Base-by-base conservation (phyloP, 2,329 filamentous ascomycete genomes). In the Verticillium longisporum region DNA sequence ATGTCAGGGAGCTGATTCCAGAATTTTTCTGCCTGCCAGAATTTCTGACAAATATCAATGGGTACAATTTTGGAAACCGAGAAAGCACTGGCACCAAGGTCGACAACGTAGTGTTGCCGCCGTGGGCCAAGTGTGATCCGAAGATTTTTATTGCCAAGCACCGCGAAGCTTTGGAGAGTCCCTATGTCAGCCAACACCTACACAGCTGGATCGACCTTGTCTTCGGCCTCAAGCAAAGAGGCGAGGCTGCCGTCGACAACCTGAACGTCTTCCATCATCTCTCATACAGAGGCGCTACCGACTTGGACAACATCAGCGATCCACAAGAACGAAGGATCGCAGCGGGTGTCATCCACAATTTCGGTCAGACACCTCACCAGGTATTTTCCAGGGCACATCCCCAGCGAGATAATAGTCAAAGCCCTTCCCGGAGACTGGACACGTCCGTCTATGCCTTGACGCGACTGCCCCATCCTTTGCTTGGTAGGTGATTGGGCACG, bases 21-120 rank as follows among this genome's bases (percentile, higher is more conserved):
- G 95, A 99, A 70, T 99, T 99, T 75, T 99, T 96, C 77, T 99
- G 94, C 68, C 82, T 99, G 1, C 93, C 95, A 0, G 95, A 98
- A 66, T 98, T 99, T 66, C 78, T 99, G 15, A 88, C 87, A n/a
- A 99, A 99, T 69, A 84, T 92, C 65, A 99, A 99, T 69, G 86
- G 87, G 4, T 99, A 97, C 75, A 92, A 98, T 67, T 98, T 99
- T 75, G 96, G 96, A 6, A 79, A 87, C 45, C 86, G 91, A 26
- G 93, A 98, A 72, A 92, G 91, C 58, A 88, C 87, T 61, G 90
- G 86, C 1, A 88, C 88, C 31, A 84, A 84, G 37, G 93, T 99
- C 31, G 91, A 97, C 70, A 83, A 93, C 62, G 95, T 99, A 5
- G 82, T 88, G 57, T 80, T 99, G n/a, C 95, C 95, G 1, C 92